Evolutionary conservation across 2,329 filamentous ascomycete species (phyloP), one percentile per base, ranked within the genome.

Genomic region (Coleophoma cylindrospora): DNA sequence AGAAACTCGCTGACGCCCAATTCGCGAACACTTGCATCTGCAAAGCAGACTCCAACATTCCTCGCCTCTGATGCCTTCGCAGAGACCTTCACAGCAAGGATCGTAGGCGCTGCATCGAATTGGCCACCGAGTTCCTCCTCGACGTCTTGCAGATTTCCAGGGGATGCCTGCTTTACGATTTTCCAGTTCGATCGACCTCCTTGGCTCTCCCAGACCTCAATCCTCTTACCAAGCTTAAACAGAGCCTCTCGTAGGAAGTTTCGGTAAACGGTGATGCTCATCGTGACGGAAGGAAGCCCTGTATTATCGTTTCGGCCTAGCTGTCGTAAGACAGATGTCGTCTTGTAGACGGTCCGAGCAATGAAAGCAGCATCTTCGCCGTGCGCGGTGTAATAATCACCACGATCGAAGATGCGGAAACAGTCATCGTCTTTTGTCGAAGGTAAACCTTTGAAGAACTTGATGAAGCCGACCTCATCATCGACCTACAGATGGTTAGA

Each of bases 1-100:
- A 96, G 80, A 58, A 99, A 99, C 66, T 99, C 95, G 74, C 89
- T 96, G 48, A 99, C 91, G 9, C 94, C 94, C 2, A 99, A 79
- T 72, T 99, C 94, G 47, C 94, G 81, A 22, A 97, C 92, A 58
- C 90, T 96, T 1, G 95, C 94, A 74, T 99, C 94, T 8, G 94
- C 95, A 65, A 99, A 99, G 70, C 94, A 97, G 5, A 99, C 92
- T 9, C 94, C 94, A 0, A 99, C 87, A 57, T 81, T 89, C 43
- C 94, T 80, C 6, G 87, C 89, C 66, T 97, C 92, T 0, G 80
- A 81, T 1, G 90, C 89, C 65, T 88, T 95, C n/a, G 90, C 83
- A 0, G 88, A 87, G 21, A 97, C 85, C 68, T 96, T 97, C 64
- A 99, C 90, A 0, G 94, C 89, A 37, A 99, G 77, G 43, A 99